phyloP scores from a whole-genome alignment of 768 basidiomycete genomes.

The Candolleomyces eurysporus region DNA sequence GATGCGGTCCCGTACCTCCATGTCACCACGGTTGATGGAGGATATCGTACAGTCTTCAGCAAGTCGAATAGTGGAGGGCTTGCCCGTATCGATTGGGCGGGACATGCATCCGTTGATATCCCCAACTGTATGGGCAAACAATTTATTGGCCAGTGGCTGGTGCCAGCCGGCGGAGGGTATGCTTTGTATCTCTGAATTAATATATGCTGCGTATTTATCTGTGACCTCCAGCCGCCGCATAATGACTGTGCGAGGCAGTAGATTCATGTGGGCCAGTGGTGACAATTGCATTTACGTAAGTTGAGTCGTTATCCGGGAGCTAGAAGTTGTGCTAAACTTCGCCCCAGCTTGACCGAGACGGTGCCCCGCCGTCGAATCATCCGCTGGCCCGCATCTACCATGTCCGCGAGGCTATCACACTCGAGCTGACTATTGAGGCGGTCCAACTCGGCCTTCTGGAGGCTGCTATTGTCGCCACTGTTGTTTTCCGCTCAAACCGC shows the following conservation, averaged over 20 bases:
- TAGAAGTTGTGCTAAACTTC: no score
- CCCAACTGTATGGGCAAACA: slow-evolving; percentile 32
- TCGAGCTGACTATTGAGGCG: slow-evolving; percentile 48
- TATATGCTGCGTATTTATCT: neutral
- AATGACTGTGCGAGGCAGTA: slow-evolving; percentile 1
- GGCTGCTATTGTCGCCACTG: slow-evolving; percentile 39
- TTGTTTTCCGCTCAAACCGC: slow-evolving; percentile 45
- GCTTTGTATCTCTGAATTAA: slow-evolving; percentile 6
- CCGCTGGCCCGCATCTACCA: slow-evolving; percentile 32
- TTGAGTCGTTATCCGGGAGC: no score
- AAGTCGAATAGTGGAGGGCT: slow-evolving; percentile 29
- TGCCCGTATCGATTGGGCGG: slow-evolving; percentile 44
- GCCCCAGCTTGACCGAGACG: no score
- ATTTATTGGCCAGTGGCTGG: slow-evolving; percentile 38
- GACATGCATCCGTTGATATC: slow-evolving; percentile 40
- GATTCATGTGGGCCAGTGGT: neutral
- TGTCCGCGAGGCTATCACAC: slow-evolving; percentile 27
- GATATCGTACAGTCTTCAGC: slow-evolving; percentile 20
- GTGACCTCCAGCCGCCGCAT: neutral
- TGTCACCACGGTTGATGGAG: slow-evolving; percentile 30
- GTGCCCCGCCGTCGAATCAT: neutral
- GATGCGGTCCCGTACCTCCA: slow-evolving; percentile 39
- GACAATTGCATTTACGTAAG: slow-evolving; percentile 4
- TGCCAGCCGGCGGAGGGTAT: slow-evolving; percentile 37
- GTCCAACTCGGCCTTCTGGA: slow-evolving; percentile 46